Evolutionary conservation across 176 grass and related monocot species (phyloP).

Genomic region (Phoenix dactylifera): DNA sequence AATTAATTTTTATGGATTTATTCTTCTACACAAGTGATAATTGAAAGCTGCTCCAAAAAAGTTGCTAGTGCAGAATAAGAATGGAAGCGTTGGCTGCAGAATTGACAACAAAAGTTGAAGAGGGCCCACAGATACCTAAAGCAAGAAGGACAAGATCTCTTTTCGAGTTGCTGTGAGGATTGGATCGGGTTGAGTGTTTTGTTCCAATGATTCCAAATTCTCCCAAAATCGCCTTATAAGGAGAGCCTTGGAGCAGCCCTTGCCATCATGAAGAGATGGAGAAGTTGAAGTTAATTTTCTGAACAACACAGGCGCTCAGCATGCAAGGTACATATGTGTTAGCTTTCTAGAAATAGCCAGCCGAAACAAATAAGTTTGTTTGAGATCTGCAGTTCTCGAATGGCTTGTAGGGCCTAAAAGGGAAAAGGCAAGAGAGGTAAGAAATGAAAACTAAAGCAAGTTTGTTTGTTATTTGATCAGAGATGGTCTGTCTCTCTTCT

Average conservation of each 20-base stretch:
- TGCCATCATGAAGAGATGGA: slow-evolving; percentile 26
- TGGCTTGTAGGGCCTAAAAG: slow-evolving; percentile 32
- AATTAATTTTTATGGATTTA: slow-evolving; percentile 31
- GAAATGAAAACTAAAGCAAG: slow-evolving; percentile 24
- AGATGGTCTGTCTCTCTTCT: not conserved
- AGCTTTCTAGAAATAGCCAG: slow-evolving; percentile 45
- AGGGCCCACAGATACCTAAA: slow-evolving; percentile 38
- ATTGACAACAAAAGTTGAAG: slow-evolving; percentile 40
- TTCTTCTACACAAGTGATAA: slow-evolving; percentile 38
- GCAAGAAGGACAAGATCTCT: slow-evolving; percentile 94
- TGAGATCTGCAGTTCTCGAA: slow-evolving; percentile 35
- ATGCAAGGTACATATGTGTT: slow-evolving; percentile 23
- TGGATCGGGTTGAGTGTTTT: slow-evolving; percentile 36
- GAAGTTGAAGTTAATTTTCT: slow-evolving; percentile 29
- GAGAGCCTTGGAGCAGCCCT: slow-evolving; percentile 11
- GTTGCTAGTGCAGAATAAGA: slow-evolving; percentile 40
- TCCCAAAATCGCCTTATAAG: slow-evolving; percentile 36
- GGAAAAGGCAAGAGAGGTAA: slow-evolving; percentile 19
- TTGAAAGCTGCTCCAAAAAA: slow-evolving; percentile 47
- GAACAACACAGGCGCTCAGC: slow-evolving; percentile 3
- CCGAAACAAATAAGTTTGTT: slow-evolving; percentile 23
- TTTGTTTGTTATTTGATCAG: slow-evolving; percentile 5
- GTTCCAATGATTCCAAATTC: slow-evolving; percentile 54
- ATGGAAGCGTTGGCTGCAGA: slow-evolving; percentile 29
- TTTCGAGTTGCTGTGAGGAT: slow-evolving; percentile 57